phyloP scores from a whole-genome alignment of 495 filamentous ascomycete species.

The Aspergillus cavernicola region DNA sequence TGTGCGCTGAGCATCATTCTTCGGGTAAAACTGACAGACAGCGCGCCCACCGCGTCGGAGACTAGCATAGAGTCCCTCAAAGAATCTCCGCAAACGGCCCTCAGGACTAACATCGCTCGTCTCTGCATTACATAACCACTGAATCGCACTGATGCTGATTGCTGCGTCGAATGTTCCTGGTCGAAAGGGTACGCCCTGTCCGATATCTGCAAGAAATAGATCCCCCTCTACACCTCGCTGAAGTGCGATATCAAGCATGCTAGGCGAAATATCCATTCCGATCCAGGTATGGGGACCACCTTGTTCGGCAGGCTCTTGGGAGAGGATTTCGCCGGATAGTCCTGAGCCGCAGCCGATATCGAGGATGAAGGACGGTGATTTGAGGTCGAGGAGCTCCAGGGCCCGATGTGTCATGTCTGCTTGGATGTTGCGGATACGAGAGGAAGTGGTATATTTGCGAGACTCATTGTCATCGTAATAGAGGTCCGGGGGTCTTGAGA shows the following conservation, averaged over 20 bases:
- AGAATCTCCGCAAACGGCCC: slow-evolving; percentile 77
- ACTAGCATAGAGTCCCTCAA: slow-evolving; percentile 84
- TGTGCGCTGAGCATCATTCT: slow-evolving; percentile 82
- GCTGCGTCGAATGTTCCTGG: slow-evolving; percentile 92
- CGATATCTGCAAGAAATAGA: slow-evolving; percentile 86
- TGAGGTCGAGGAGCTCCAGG: slow-evolving; percentile 80
- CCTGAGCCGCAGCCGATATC: slow-evolving; percentile 95
- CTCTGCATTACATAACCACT: slow-evolving; percentile 98
- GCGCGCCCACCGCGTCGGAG: slow-evolving; percentile 82
- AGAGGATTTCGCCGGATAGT: slow-evolving; percentile 89
- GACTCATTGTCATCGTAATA: slow-evolving; percentile 96
- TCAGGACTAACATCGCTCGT: slow-evolving; percentile 73
- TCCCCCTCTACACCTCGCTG: slow-evolving; percentile 92
- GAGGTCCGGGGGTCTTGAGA: slow-evolving; percentile 77
- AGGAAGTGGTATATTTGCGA: slow-evolving; percentile 95
- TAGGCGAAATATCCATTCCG: slow-evolving; percentile 90
- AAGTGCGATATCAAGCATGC: slow-evolving; percentile 88
- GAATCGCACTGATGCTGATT: slow-evolving; percentile 88
- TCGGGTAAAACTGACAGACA: slow-evolving; percentile 97
- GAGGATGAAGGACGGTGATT: slow-evolving; percentile 79
- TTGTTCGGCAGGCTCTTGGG: slow-evolving; percentile 56
- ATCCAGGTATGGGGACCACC: slow-evolving; percentile 90
- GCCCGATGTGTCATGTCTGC: slow-evolving; percentile 90
- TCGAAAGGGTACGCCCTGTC: slow-evolving; percentile 92
- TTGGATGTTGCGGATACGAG: slow-evolving; percentile 92